Conservation (phyloP, 2,329 filamentous ascomycete genomes). For the Colletotrichum sp. region DNA sequence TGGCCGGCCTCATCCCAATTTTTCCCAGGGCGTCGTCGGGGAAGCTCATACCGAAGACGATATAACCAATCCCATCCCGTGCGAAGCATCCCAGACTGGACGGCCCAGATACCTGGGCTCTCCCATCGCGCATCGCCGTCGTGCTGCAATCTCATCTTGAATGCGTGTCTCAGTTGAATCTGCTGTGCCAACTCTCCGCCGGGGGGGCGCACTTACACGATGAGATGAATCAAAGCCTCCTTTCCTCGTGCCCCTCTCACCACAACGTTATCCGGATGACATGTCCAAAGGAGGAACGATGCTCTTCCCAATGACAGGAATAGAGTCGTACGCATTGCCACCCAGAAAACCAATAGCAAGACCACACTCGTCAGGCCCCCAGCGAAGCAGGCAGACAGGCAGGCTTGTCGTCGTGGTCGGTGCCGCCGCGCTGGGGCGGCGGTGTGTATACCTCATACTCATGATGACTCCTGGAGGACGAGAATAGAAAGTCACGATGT, state of each 20-base stretch:
- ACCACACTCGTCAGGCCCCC: background rate
- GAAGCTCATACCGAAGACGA: background rate
- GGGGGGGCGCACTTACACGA: background rate
- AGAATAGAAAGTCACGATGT: background rate
- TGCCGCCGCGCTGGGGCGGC: background rate
- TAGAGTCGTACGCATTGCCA: background rate
- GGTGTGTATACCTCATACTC: background rate
- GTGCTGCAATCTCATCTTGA: background rate
- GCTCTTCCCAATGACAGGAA: background rate
- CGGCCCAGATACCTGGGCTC: background rate
- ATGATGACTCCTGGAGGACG: background rate
- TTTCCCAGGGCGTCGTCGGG: background rate
- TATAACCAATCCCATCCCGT: too few relatives aligned
- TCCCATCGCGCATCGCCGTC: background rate
- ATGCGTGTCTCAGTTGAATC: background rate
- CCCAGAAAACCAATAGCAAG: background rate
- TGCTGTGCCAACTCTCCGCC: background rate
- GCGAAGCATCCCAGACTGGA: background rate
- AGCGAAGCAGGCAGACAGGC: background rate
- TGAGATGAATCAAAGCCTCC: background rate
- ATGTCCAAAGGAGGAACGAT: background rate
- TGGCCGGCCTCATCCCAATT: background rate
- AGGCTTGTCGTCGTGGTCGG: background rate
- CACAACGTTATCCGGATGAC: background rate
- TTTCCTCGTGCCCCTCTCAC: background rate